Evolutionary conservation across 176 grass and related monocot species (phyloP), one percentile per base, ranked within the genome.

Genomic region (Musa schizocarpa): DNA sequence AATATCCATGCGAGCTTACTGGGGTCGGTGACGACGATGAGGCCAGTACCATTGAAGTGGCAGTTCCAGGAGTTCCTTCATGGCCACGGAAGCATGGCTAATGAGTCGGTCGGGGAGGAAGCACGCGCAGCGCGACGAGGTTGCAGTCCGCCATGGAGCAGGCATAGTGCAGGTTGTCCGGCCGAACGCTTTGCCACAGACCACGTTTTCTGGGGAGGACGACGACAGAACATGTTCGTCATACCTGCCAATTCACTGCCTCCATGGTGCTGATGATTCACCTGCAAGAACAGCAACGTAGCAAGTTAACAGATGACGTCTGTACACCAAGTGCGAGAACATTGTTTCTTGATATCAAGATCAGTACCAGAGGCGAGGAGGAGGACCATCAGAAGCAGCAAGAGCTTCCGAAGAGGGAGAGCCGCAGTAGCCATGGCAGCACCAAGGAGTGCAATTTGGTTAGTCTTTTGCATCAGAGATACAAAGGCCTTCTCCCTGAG

Each of bases 61-160:
- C 75, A 77, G 75, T 77, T 65, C 74, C 74, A 65, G 48, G 48
- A 59, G 59, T 65, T 77, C 29, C 27, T 77, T 65, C 75, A 77
- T 77, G 58, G 75, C 75, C 16, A 76, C 57, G 14, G 74, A 76
- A 76, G 74, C 74, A 51, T 52, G 74, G 19, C 8, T 62, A 55
- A 76, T 76, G 25, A 57, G 54, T 0, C 25, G 26, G 2, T 63
- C 29, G 13, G 74, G 74, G 74, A 62, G 29, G 56, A 76, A 76
- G 54, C 74, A 76, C 6, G 34, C 2, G 19, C 74, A 34, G 19
- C 27, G 55, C 54, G 14, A 76, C 34, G 16, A 34, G 23, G 19
- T 14, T 5, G 74, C 74, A 76, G 34, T 76, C 59, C 3, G 59
- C 58, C 12, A 12, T 17, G 16, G 54, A 49, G 57, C 74, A 64